phyloP scores from a whole-genome alignment of 306 rosid species.

The Acacia melanoxylon region DNA sequence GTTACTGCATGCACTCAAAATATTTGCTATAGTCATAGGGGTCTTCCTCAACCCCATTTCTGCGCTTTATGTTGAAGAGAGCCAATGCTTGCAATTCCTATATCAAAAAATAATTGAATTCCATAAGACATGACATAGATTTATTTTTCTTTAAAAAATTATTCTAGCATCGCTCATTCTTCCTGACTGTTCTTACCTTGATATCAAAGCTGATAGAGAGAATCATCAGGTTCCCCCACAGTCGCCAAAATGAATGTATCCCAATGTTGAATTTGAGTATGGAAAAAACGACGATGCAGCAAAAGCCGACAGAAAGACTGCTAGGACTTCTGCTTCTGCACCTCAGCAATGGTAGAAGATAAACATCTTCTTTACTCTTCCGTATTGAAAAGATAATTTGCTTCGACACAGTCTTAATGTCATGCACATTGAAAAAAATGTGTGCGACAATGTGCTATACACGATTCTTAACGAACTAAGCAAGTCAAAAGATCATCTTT shows the following conservation, averaged over 20 bases:
- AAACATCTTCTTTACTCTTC: no score
- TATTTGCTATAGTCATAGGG: constrained; percentile 51
- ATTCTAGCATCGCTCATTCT: constrained; percentile 74
- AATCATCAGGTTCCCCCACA: constrained; percentile 71
- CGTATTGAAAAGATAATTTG: no score
- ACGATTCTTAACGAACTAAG: no score
- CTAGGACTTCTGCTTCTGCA: no score
- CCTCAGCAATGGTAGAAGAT: no score
- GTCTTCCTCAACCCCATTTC: constrained; percentile 50
- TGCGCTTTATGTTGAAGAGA: constrained; percentile 62
- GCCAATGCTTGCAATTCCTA: constrained; percentile 54
- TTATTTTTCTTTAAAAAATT: constrained; percentile 47
- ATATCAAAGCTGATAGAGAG: constrained; percentile 72
- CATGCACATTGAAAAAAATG: no score
- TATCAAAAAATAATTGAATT: constrained; percentile 75
- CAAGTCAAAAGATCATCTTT: no score
- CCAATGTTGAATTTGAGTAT: not conserved
- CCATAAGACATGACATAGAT: constrained; percentile 59
- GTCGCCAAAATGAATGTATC: no score
- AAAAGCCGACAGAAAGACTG: no score
- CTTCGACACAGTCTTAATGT: no score
- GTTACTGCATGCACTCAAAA: constrained; percentile 60
- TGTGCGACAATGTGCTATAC: no score
- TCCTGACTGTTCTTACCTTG: constrained; percentile 62
- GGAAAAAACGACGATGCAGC: no score